Percentiles rank a stretch among this genome's conserved stretches.
Conservation (phyloP, 2,329 filamentous ascomycete species). For the Canariomyces notabilis region DNA sequence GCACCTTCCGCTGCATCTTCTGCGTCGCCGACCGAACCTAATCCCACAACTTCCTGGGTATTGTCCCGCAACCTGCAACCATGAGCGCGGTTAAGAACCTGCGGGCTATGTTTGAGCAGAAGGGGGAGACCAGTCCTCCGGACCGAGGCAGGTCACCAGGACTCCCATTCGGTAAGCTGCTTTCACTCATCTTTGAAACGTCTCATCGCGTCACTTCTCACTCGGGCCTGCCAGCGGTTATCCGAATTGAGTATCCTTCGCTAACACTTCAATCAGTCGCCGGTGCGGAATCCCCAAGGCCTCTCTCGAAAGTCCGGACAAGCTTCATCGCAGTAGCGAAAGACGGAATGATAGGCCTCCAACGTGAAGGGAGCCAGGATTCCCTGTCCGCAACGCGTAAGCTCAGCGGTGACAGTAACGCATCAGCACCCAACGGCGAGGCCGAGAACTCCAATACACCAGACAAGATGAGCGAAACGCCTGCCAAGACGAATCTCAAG, state of each 20-base stretch:
- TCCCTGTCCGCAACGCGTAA: conserved; percentile 36
- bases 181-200: conserved; percentile 6
- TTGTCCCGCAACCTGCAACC: conserved; percentile 32
- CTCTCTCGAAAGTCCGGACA: conserved; percentile 69
- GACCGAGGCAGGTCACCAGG: conserved; percentile 67
- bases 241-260: no score
- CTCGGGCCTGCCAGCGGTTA: conserved; percentile 5
- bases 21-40: background rate
- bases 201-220: conserved; percentile 1
- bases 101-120: conserved; percentile 75
- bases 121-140: conserved; percentile 58
- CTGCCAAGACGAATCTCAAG: conserved; percentile 31
- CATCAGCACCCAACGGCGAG: conserved; percentile 35
- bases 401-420: conserved; percentile 35
- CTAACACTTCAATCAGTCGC: conserved; percentile 23
- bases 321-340: conserved; percentile 71
- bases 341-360: conserved; percentile 52
- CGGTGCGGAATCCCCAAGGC: conserved; percentile 51
- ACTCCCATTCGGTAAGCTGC: conserved; percentile 38
- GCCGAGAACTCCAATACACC: conserved; percentile 37
- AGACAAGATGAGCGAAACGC: conserved; percentile 29
- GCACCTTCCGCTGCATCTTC: conserved; percentile 27
- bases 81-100: conserved; percentile 71
- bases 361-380: conserved; percentile 40
- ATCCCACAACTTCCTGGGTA: background rate